Evolutionary conservation across 176 grass and related monocot genomes (phyloP).

Genomic region (Oryza coarctata): DNA sequence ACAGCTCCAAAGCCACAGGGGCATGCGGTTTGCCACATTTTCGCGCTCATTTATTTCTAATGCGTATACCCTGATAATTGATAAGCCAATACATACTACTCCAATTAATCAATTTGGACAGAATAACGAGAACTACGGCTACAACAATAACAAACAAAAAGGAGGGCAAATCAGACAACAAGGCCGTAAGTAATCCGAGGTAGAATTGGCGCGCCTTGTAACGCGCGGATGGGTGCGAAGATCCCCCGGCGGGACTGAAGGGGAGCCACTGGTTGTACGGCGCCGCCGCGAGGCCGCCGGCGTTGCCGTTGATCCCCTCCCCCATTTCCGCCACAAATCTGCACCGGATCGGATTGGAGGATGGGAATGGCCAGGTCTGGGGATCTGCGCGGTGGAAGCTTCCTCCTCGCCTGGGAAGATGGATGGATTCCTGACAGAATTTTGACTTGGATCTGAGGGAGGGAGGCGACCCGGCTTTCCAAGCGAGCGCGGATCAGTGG

Average conservation of each 20-base stretch:
- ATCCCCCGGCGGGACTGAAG: slow-evolving; percentile 26
- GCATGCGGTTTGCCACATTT: not conserved
- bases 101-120: not conserved
- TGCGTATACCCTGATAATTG: not conserved
- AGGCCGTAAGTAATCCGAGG: not conserved
- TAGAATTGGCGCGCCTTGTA: slow-evolving; percentile 36
- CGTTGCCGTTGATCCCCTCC: slow-evolving; percentile 31
- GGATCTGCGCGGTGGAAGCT: not conserved
- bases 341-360: not conserved
- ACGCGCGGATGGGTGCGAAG: slow-evolving; percentile 39
- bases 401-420: not conserved
- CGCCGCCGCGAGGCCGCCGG: slow-evolving; percentile 35
- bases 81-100: not conserved
- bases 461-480: not conserved
- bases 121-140: not conserved
- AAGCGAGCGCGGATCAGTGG: not conserved
- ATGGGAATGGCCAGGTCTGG: not conserved
- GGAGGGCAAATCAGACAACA: not conserved
- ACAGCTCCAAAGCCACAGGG: not conserved
- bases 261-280: slow-evolving; percentile 49
- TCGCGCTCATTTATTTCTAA: not conserved
- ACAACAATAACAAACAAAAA: not conserved
- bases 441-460: slow-evolving; percentile 28
- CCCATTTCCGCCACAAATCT: slow-evolving; percentile 19
- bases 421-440: not conserved